Evolutionary conservation across 805 yeast genomes (phyloP).

Genomic region (Candida ulmi): DNA sequence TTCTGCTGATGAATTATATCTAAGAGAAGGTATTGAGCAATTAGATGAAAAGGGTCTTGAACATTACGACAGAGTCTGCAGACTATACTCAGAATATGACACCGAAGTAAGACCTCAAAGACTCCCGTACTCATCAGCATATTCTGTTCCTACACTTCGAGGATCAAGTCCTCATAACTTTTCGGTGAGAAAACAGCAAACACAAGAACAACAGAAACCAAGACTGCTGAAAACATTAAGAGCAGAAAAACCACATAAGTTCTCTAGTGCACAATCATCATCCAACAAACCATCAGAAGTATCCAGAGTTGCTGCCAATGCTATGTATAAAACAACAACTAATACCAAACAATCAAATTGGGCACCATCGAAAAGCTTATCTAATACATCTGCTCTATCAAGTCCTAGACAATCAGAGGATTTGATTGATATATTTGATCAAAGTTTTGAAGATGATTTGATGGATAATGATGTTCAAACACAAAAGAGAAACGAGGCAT

Average conservation of each 20-base stretch:
- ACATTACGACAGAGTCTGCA: constrained; percentile 33
- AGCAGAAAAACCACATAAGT: constrained; percentile 16
- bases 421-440: constrained; percentile 16
- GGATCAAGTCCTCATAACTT: constrained; percentile 20
- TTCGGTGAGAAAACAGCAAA: constrained; percentile 16
- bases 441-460: constrained; percentile 20
- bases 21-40: constrained; percentile 25
- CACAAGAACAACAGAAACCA: constrained; percentile 11
- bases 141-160: constrained; percentile 20
- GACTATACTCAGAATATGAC: constrained; percentile 13
- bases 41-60: constrained; percentile 22
- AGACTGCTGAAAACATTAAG: constrained; percentile 31
- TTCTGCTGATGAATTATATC: constrained; percentile 40
- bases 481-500: constrained; percentile 18
- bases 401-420: constrained; percentile 8
- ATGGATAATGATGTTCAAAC: constrained; percentile 14
- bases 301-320: constrained; percentile 25
- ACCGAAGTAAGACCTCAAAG: constrained; percentile 1
- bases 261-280: constrained; percentile 11
- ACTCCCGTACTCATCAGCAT: constrained; percentile 4
- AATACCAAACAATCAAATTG: constrained; percentile 12
- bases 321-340: constrained; percentile 1
- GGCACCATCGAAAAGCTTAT: constrained; percentile 19
- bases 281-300: constrained; percentile 13
- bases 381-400: neutral